A percentile compares a stretch with the other conserved stretches of the same genome.
Conservation (phyloP, 2,329 filamentous ascomycete species). For the Alternaria ethzedia region DNA sequence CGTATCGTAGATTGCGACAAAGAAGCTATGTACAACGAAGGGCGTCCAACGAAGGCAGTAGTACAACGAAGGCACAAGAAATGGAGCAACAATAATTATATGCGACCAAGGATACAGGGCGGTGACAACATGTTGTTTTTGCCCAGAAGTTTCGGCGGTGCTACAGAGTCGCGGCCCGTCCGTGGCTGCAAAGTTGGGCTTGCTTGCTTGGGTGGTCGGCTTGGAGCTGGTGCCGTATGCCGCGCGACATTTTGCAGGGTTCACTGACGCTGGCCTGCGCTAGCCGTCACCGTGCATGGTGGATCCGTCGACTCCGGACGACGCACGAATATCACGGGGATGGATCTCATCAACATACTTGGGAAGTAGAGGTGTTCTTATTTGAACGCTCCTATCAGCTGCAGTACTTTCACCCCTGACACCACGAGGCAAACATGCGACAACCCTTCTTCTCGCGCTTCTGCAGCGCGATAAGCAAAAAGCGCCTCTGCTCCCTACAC, state of each 20-base stretch:
- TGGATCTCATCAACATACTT: background rate
- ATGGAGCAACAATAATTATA: background rate
- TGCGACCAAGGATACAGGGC: background rate
- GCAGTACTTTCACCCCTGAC: background rate
- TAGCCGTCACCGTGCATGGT: conserved; percentile 24
- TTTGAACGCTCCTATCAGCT: background rate
- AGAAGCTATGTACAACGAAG: background rate
- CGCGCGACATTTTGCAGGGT: conserved; percentile 25
- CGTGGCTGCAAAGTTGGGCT: background rate
- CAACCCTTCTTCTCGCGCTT: background rate
- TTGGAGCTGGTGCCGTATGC: conserved; percentile 13
- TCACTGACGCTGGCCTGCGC: conserved; percentile 12
- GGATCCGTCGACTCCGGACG: background rate
- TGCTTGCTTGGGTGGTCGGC: background rate
- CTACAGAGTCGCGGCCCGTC: background rate
- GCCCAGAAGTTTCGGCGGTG: background rate
- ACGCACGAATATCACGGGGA: background rate
- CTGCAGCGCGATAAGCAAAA: background rate
- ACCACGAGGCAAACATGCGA: background rate
- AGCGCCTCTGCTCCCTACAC: background rate
- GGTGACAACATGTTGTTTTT: background rate
- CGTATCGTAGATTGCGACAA: background rate
- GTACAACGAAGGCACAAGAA: background rate
- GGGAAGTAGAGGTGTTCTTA: background rate
- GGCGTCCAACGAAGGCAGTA: background rate